Evolutionary conservation across 768 basidiomycete species (phyloP).

Genomic region (Gautieria morchelliformis): DNA sequence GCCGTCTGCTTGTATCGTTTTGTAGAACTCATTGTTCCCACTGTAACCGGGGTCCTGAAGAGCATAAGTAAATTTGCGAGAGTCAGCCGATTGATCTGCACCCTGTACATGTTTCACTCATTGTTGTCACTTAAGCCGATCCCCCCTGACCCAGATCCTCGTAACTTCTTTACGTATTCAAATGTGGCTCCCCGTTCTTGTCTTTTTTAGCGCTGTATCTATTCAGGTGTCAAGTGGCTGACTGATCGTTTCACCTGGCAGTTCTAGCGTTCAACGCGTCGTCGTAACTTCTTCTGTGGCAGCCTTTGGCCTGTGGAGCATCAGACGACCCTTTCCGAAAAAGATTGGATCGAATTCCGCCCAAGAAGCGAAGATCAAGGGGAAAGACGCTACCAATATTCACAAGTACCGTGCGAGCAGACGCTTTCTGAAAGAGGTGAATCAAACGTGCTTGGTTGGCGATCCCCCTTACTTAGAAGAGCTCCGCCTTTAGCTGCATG

Average conservation of each 20-base stretch:
- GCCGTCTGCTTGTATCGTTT: neutral
- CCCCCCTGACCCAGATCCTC: too few relatives aligned
- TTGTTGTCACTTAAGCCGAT: too few relatives aligned
- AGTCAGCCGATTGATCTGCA: neutral
- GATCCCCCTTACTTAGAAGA: neutral
- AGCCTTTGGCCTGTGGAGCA: neutral
- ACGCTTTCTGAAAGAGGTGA: conserved; percentile 20
- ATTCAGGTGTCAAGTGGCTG: too few relatives aligned
- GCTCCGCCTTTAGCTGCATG: conserved; percentile 36
- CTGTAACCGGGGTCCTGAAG: conserved; percentile 30
- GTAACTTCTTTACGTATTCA: neutral
- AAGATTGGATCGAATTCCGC: conserved; percentile 17
- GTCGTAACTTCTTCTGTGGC: conserved; percentile 9
- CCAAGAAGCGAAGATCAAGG: conserved; percentile 20
- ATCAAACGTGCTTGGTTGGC: neutral
- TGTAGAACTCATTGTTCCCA: conserved; percentile 30
- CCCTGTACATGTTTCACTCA: neutral
- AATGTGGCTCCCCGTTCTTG: too few relatives aligned
- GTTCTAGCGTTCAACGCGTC: conserved; percentile 7
- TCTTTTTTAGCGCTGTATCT: too few relatives aligned
- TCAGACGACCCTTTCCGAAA: neutral
- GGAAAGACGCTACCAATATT: conserved; percentile 15
- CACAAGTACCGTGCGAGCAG: conserved; percentile 19
- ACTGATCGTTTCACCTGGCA: neutral
- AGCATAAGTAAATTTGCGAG: conserved; percentile 21